Conservation (phyloP, 768 basidiomycete species). For the Ramaria rubella region DNA sequence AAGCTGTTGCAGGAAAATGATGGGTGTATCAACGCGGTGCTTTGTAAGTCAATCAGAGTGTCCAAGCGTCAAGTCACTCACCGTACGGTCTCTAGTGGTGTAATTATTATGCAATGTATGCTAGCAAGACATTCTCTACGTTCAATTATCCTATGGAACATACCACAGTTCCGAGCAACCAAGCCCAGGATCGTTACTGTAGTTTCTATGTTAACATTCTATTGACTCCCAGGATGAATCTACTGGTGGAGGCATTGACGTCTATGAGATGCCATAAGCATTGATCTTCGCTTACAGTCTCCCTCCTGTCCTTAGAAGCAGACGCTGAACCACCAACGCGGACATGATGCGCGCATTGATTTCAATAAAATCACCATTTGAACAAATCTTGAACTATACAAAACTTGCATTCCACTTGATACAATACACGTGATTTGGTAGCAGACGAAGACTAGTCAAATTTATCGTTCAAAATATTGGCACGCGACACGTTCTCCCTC, state of each 20-base stretch:
- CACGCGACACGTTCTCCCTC: slow-evolving; percentile 11
- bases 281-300: no score
- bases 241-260: no score
- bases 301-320: no score
- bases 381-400: no score
- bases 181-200: no score
- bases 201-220: not conserved
- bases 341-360: no score
- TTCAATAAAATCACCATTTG: not conserved
- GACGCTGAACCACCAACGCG: no score
- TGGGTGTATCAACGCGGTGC: slow-evolving; percentile 91
- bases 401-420: no score
- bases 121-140: not conserved
- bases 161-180: not conserved
- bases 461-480: not conserved
- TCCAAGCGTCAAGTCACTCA: not conserved
- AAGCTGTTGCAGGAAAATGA: slow-evolving; percentile 59
- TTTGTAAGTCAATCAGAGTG: slow-evolving; percentile 50
- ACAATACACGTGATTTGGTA: no score
- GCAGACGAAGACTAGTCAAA: not conserved
- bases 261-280: no score
- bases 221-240: no score
- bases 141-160: not conserved
- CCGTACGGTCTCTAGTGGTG: not conserved
- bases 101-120: not conserved